phyloP scores from a whole-genome alignment of 2,329 filamentous ascomycete species.

The Thelonectria olida region DNA sequence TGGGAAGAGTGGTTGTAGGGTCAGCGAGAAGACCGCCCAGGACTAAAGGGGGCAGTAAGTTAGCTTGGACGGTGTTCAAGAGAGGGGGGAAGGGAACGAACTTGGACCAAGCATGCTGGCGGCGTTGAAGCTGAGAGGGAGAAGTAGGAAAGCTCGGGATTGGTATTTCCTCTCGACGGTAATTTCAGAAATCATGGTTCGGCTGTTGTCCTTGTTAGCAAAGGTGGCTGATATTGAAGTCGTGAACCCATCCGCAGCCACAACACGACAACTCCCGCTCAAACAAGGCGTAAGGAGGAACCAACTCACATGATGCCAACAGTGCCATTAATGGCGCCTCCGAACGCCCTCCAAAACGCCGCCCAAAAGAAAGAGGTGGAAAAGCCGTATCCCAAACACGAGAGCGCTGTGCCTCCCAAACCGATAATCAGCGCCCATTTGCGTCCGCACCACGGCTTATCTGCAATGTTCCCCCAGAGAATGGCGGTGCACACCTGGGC shows the following conservation, averaged over 20 bases:
- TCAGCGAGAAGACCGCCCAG: slow-evolving; percentile 76
- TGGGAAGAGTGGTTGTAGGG: slow-evolving; percentile 68
- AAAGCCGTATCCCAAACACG: slow-evolving; percentile 78
- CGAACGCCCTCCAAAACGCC: slow-evolving; percentile 71
- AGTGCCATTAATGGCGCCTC: slow-evolving; percentile 64
- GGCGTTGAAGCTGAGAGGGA: slow-evolving; percentile 59
- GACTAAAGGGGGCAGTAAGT: slow-evolving; percentile 43
- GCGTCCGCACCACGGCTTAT: slow-evolving; percentile 67
- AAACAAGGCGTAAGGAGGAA: no score
- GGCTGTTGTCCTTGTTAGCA: slow-evolving; percentile 39
- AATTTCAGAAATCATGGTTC: slow-evolving; percentile 60
- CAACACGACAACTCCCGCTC: no score
- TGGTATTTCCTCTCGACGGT: slow-evolving; percentile 59
- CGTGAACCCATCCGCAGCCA: background rate
- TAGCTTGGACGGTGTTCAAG: slow-evolving; percentile 7
- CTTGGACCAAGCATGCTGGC: slow-evolving; percentile 56
- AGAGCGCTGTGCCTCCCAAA: slow-evolving; percentile 71
- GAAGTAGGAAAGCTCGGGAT: slow-evolving; percentile 56
- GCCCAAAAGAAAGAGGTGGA: slow-evolving; percentile 71
- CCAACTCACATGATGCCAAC: slow-evolving; percentile 57
- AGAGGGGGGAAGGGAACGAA: slow-evolving; percentile 36
- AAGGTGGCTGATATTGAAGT: background rate
- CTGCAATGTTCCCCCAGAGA: slow-evolving; percentile 74
- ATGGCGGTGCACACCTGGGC: slow-evolving; percentile 79
- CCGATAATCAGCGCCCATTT: slow-evolving; percentile 78